These are phyloP conservation scores for Tetracladium marchalianum DNA, from an alignment of 495 filamentous ascomycete genomes.

Conservation along the genomic window DNA sequence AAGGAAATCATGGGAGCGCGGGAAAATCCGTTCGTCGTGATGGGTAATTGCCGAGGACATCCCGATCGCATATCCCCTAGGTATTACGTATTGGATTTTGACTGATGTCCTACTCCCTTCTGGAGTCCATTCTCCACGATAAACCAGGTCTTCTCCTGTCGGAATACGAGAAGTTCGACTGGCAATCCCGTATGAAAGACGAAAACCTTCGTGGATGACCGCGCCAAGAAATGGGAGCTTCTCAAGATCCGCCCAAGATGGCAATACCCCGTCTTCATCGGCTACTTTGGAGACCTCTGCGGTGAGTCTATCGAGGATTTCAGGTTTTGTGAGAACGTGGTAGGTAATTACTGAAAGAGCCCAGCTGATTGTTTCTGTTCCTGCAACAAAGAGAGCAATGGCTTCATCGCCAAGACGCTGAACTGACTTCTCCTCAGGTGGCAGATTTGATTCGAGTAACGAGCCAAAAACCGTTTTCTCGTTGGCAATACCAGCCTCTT, in stretches of 20 bases:
- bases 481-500: no score
- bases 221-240: slow-evolving; percentile 36
- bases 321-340: slow-evolving; percentile 19
- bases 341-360: slow-evolving; percentile 23
- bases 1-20: not conserved
- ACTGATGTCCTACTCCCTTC: no score
- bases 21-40: not conserved
- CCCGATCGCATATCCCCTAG: not conserved
- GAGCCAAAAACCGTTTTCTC: not conserved
- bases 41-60: not conserved
- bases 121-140: not conserved
- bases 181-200: slow-evolving; percentile 31
- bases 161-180: slow-evolving; percentile 10
- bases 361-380: slow-evolving; percentile 16
- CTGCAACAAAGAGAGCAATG: slow-evolving; percentile 19
- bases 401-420: slow-evolving; percentile 11
- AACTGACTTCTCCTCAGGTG: not conserved
- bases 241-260: slow-evolving; percentile 22
- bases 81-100: no score
- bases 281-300: slow-evolving; percentile 14
- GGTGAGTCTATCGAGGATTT: slow-evolving; percentile 16
- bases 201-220: slow-evolving; percentile 32
- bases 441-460: not conserved
- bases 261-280: slow-evolving; percentile 8
- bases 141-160: not conserved